Conservation (phyloP, 331 rosid genomes). For the Malus hybrid region DNA sequence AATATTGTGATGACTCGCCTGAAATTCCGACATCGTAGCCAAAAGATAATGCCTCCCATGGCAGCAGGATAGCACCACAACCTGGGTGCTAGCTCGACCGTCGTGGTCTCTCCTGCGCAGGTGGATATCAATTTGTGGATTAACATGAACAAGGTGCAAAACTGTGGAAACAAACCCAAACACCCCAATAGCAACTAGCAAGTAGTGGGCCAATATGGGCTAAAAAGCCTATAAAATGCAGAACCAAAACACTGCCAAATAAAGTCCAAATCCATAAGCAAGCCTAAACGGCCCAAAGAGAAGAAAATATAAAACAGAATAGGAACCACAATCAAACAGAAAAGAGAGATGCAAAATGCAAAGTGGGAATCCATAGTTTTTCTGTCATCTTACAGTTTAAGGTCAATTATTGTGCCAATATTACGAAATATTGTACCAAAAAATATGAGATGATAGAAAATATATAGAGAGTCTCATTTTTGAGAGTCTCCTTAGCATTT, state of each 20-base stretch:
- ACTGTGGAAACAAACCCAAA: too few relatives aligned
- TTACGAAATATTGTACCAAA: too few relatives aligned
- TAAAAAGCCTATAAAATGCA: not conserved
- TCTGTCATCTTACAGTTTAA: too few relatives aligned
- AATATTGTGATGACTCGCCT: slow-evolving; percentile 12
- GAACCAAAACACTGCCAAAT: not conserved
- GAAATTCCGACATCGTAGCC: slow-evolving; percentile 43
- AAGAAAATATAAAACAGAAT: not conserved
- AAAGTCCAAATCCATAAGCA: not conserved
- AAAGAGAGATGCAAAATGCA: not conserved
- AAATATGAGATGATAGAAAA: too few relatives aligned
- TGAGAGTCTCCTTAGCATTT: too few relatives aligned
- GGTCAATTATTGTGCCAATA: fast-evolving
- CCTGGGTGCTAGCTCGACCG: not conserved
- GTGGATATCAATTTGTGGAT: too few relatives aligned
- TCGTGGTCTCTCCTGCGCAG: too few relatives aligned
- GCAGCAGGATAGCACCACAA: slow-evolving; percentile 32
- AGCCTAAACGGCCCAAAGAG: not conserved
- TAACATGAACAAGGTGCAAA: too few relatives aligned
- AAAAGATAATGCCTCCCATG: slow-evolving; percentile 39
- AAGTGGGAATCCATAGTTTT: too few relatives aligned
- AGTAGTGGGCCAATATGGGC: not conserved
- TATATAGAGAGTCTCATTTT: too few relatives aligned
- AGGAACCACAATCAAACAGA: not conserved
- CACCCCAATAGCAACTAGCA: too few relatives aligned